Conservation (phyloP, 257 asterid species). For the Gentiana straminea region DNA sequence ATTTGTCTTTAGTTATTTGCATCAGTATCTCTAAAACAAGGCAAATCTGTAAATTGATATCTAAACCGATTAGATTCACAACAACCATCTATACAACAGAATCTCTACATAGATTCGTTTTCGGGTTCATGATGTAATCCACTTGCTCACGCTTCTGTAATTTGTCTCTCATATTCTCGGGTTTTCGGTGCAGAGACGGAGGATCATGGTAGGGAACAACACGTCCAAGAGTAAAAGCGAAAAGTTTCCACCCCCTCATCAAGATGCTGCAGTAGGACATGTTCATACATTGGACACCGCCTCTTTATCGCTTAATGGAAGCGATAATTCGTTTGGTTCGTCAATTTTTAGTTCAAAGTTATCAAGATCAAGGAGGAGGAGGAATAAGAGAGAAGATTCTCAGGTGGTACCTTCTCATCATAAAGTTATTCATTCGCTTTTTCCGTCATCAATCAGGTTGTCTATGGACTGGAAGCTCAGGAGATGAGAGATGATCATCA, state of each 20-base stretch:
- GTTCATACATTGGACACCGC: conserved; percentile 30
- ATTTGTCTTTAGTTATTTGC: neutral
- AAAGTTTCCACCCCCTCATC: conserved; percentile 91
- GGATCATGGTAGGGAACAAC: conserved; percentile 40
- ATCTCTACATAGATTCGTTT: neutral
- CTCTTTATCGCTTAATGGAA: conserved; percentile 32
- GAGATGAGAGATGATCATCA: conserved; percentile 17
- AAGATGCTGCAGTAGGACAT: conserved; percentile 66
- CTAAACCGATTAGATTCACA: no score
- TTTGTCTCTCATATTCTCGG: neutral
- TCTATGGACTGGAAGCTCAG: conserved; percentile 54
- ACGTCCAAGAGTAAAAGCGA: conserved; percentile 69
- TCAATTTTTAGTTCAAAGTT: conserved; percentile 35
- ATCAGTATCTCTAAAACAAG: no score
- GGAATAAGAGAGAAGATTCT: conserved; percentile 34
- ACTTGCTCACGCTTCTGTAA: neutral
- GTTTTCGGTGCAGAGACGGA: conserved; percentile 47
- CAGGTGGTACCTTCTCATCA: conserved; percentile 37
- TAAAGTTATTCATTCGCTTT: conserved; percentile 37
- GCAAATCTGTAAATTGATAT: no score
- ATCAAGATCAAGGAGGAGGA: conserved; percentile 33
- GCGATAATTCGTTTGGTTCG: conserved; percentile 33
- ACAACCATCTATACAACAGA: no score
- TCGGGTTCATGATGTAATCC: neutral
- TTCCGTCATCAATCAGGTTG: conserved; percentile 50